These are phyloP conservation scores for Puccinia polysora DNA, from an alignment of 1,284 basidiomycete genomes.

Conservation along the genomic window DNA sequence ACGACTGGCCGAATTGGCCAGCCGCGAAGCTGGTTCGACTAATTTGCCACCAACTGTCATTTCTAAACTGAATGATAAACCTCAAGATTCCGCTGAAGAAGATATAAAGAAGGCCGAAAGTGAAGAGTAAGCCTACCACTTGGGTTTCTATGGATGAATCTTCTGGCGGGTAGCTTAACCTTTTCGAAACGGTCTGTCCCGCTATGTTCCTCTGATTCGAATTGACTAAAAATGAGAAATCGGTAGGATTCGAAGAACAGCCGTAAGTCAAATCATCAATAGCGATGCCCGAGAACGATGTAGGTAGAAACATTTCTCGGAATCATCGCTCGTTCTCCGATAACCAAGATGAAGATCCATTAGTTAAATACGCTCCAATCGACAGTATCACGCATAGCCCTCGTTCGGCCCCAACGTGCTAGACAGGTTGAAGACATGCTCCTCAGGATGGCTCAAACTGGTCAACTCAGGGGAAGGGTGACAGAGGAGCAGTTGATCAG, in stretches of 20 bases:
- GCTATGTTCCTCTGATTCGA: not conserved
- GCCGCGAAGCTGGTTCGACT: slow-evolving; percentile 1
- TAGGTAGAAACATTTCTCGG: slow-evolving; percentile 22
- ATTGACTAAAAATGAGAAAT: not conserved
- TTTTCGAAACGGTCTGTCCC: slow-evolving; percentile 65
- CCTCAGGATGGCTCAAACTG: slow-evolving; percentile 81
- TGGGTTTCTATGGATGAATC: too few species aligned
- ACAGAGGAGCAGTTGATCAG: slow-evolving; percentile 84
- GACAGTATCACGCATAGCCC: slow-evolving; percentile 78
- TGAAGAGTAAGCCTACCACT: slow-evolving; percentile 64
- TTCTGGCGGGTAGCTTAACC: slow-evolving; percentile 77
- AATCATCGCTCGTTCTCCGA: slow-evolving; percentile 44
- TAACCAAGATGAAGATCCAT: slow-evolving; percentile 5
- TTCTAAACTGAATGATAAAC: slow-evolving; percentile 54
- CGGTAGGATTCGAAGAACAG: slow-evolving; percentile 34
- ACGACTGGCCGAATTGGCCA: slow-evolving; percentile 36
- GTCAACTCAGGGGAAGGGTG: slow-evolving; percentile 80
- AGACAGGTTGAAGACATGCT: slow-evolving; percentile 79
- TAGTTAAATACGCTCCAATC: slow-evolving; percentile 22
- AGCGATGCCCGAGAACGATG: slow-evolving; percentile 42
- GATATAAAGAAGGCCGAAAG: slow-evolving; percentile 52
- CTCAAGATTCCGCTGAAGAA: slow-evolving; percentile 58
- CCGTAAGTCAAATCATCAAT: slow-evolving; percentile 40
- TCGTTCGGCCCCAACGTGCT: slow-evolving; percentile 84
- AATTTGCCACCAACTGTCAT: slow-evolving; percentile 30